These are phyloP conservation scores for Aspergillus viridinutans DNA, from an alignment of 2,329 filamentous ascomycete species.

Conservation along the genomic window DNA sequence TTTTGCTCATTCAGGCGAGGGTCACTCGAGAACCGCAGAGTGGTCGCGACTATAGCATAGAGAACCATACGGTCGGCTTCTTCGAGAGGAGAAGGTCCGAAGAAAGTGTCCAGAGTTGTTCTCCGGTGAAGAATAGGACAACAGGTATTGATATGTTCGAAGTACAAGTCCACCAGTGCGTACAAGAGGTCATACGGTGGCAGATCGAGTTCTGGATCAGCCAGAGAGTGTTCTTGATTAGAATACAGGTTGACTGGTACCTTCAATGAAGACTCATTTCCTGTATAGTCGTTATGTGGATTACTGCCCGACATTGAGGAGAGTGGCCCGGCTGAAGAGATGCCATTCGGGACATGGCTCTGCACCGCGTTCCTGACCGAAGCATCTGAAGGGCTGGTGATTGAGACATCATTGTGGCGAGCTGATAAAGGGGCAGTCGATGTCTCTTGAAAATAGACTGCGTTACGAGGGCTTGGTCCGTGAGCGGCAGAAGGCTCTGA, in stretches of 20 bases:
- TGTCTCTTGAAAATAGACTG: slow-evolving; percentile 60
- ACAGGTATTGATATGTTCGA: slow-evolving; percentile 77
- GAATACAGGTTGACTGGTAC: slow-evolving; percentile 57
- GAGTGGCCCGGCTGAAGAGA: slow-evolving; percentile 19
- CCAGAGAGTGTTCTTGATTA: slow-evolving; percentile 43
- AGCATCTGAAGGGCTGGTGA: slow-evolving; percentile 33
- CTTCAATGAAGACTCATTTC: slow-evolving; percentile 50
- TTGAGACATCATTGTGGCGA: slow-evolving; percentile 44
- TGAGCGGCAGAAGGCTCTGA: slow-evolving; percentile 48
- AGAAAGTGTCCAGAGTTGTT: slow-evolving; percentile 75
- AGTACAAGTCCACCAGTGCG: slow-evolving; percentile 69
- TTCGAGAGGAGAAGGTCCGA: slow-evolving; percentile 70
- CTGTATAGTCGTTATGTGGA: slow-evolving; percentile 36
- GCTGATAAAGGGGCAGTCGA: slow-evolving; percentile 46
- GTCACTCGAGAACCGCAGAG: slow-evolving; percentile 78
- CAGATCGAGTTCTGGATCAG: slow-evolving; percentile 59
- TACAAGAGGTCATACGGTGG: slow-evolving; percentile 73
- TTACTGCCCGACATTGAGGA: slow-evolving; percentile 21
- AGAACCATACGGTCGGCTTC: slow-evolving; percentile 78
- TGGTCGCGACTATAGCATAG: slow-evolving; percentile 85
- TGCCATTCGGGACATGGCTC: slow-evolving; percentile 18
- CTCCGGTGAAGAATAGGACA: slow-evolving; percentile 87
- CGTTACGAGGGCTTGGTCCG: slow-evolving; percentile 55
- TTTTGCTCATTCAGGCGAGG: slow-evolving; percentile 67
- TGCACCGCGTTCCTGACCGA: slow-evolving; percentile 25